Evolutionary conservation across 495 filamentous ascomycete species (phyloP).

Genomic region (Viridothelium virens): DNA sequence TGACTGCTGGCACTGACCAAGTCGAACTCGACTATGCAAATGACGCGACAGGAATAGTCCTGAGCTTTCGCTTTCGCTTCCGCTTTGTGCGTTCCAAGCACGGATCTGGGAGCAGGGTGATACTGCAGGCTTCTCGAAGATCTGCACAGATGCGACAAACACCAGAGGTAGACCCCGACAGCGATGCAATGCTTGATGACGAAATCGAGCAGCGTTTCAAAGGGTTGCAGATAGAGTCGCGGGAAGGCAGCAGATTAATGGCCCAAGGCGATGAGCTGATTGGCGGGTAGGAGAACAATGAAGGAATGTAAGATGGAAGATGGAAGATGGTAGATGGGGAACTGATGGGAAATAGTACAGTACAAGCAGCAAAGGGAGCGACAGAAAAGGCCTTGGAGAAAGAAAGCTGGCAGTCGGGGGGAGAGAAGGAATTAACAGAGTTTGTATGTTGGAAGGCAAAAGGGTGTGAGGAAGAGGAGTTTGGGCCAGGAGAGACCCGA

Average conservation of each 20-base stretch:
- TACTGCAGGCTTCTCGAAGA: not conserved
- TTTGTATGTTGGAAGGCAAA: not conserved
- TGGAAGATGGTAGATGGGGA: not conserved
- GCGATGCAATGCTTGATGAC: not conserved
- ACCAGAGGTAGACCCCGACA: not conserved
- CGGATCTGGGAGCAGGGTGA: not conserved
- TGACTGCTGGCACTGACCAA: not conserved
- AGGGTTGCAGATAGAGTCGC: not conserved
- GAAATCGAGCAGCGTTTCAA: not conserved
- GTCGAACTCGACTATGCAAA: not conserved
- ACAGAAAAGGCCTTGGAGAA: not conserved
- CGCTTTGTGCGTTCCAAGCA: not conserved
- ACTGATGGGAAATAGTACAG: not conserved
- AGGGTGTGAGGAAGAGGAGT: conserved; percentile 12
- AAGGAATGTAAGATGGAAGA: not conserved
- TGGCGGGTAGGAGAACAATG: conserved; percentile 4
- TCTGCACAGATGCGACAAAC: not conserved
- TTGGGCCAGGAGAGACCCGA: conserved; percentile 5
- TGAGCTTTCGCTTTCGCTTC: not conserved
- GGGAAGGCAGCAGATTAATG: conserved; percentile 1
- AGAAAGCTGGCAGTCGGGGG: not conserved
- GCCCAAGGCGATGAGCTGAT: not conserved
- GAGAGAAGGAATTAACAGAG: not conserved
- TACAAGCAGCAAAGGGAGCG: not conserved
- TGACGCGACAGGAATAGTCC: not conserved